phyloP scores from a whole-genome alignment of 2,329 filamentous ascomycete genomes.

The Penicillium janthinellum region DNA sequence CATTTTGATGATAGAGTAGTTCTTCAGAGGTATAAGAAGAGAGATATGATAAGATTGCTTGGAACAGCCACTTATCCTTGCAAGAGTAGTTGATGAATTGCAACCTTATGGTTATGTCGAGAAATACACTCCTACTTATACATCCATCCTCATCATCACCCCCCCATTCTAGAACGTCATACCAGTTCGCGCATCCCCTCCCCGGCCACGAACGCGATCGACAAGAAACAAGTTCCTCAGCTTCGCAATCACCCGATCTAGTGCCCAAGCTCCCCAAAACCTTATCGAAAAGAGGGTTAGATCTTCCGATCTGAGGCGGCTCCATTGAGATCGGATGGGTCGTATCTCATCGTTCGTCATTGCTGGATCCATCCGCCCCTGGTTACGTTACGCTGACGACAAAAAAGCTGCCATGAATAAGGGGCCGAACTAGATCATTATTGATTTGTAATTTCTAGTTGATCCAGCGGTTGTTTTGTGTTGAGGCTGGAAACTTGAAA shows the following conservation, averaged over 20 bases:
- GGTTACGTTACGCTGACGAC: constrained; percentile 4
- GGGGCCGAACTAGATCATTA: background rate
- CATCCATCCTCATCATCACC: background rate
- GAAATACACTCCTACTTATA: background rate
- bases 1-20: background rate
- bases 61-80: background rate
- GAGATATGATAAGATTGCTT: too few species aligned
- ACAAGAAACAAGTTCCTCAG: background rate
- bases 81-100: background rate
- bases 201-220: background rate
- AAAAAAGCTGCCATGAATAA: background rate
- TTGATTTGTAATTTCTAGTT: background rate
- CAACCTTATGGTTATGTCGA: too few species aligned
- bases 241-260: background rate
- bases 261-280: background rate
- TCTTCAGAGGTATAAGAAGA: background rate
- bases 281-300: background rate
- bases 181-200: background rate
- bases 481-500: background rate
- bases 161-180: background rate
- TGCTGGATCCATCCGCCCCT: background rate
- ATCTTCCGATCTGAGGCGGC: background rate
- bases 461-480: background rate
- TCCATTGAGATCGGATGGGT: background rate
- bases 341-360: constrained; percentile 1